Evolutionary conservation across 2,329 filamentous ascomycete species (phyloP), one percentile per base, ranked within the genome.

Genomic region (Trichoderma aggressivum): DNA sequence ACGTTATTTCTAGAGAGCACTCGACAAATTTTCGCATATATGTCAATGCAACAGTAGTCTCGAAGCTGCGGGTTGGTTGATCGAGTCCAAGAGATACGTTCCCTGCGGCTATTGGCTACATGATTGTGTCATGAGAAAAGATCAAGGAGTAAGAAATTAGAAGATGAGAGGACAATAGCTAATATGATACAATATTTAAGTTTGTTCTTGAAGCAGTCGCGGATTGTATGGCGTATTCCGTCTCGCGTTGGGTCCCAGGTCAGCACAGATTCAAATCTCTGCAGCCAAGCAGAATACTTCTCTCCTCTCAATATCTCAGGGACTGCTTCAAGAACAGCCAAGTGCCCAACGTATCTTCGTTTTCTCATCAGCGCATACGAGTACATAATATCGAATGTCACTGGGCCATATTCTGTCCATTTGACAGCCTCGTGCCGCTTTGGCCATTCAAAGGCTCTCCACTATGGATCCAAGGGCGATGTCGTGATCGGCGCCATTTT

Each of bases 401-500:
- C 36, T n/a, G 3, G n/a, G 32, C 39, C 28, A 39, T 16, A 26
- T 39, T 69, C 21, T 69, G 28, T 16, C 56, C 39, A 50, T 60
- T 60, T 11, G 26, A 50, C 36, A 39, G 26, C 55, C 43, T 36
- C 24, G 50, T 50, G 26, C 55, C 34, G 53, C 66, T 21, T 62
- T 61, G 56, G 14, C 21, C 5, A n/a, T 30, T 16, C 2, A 24
- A 53, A 53, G 18, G 53, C 66, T 64, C 68, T 70, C 68, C 68
- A 70, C 68, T 65, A 28, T 59, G 16, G 60, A 50, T 56, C 64
- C 39, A 36, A 47, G 61, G 53, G 63, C 70, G 66, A 72, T 72
- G 70, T 72, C 70, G 70, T 72, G 70, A 72, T 72, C 66, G 50
- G 65, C 65, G 70, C 70, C 70, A 64, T 47, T 70, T 64, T 63